Base-by-base conservation (phyloP, 2,329 filamentous ascomycete species). In the Lithohypha guttulata region DNA sequence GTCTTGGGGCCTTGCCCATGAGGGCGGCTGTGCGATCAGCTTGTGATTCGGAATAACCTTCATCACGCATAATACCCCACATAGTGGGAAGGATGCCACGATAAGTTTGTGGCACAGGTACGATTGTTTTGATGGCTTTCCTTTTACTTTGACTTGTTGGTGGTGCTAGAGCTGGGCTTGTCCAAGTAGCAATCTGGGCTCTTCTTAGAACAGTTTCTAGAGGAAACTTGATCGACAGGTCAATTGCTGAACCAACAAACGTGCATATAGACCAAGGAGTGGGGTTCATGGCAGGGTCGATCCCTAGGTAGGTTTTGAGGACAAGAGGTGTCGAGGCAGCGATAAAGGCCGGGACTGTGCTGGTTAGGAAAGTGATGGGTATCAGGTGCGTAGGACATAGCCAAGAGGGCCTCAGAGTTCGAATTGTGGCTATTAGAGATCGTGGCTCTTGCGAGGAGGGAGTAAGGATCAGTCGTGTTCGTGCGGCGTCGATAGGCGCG, bases 191-290 rank as follows among this genome's bases (percentile, higher is more conserved):
- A 43, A 91, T 80, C 60, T 98, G 91, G 4, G 84, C 89, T 43
- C 91, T 77, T 33, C 91, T 79, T 6, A 96, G 71, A 11, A 94
- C 82, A 1, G 89, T 96, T 62, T 98, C 91, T 3, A 96, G 68
- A 0, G 91, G 91, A 9, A 96, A 75, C 54, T 89, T 87, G 49
- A 94, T 61, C 52, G 91, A 82, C 21, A 96, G 73, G 34, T 93
- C 87, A 2, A 77, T 70, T 1, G 79, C 78, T 2, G 84, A 86
- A 10, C 84, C 77, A 49, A 84, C 69, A 61, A 96, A 94, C 38
- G 84, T 84, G 54, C 78, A 77, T 31, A 94, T 57, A 14, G 81
- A 84, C 67, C 93, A 96, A 10, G 82, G 74, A 29, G 78, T 77
- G 0, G 91, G 87, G 4, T 84, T 85, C 20, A 81, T 65, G 41